Evolutionary conservation across 2,329 filamentous ascomycete species (phyloP), one percentile per base, ranked within the genome.

Genomic region (Calonectria honghensis): DNA sequence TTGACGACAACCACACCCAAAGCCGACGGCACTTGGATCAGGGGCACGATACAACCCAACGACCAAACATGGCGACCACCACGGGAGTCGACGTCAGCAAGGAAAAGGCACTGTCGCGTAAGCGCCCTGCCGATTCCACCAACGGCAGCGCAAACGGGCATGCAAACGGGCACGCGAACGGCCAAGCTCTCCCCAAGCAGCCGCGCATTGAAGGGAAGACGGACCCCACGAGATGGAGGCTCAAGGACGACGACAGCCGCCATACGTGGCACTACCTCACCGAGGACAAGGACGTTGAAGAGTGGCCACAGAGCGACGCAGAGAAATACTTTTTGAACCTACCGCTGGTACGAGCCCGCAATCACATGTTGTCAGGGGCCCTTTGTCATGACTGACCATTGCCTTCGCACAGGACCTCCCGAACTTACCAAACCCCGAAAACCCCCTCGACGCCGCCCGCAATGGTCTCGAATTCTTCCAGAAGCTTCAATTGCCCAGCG

Each of bases 201-300:
- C 87, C 88, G 39, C 87, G 84, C 75, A 83, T 92, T 63, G 85
- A 85, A 59, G 86, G 88, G 50, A 92, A 90, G 82, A 98, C 96
- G 6, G 96, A 99, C 85, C 91, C 91, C 78, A 90, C 92, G 10
- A 90, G 94, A 85, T 99, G 97, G 97, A 91, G 97, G 75, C 86
- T 98, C 83, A 90, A 92, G 75, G 94, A 97, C 81, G 95, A 98
- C 74, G 90, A 91, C 67, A 96, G 97, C 64, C 90, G 94, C 70
- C 96, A 98, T 81, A 98, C 95, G 66, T 99, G 97, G 97, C 94
- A 97, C 81, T 99, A 98, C 83, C 88, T 99, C 4, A 91, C 91
- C 13, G 93, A 97, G 69, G 90, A 92, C 31, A 89, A 95, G 73
- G 92, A 94, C 70, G 86, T 89, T 10, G 88, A 94, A 79, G 87